Evolutionary conservation across 1,284 basidiomycete genomes (phyloP), one percentile per base, ranked within the genome.

Genomic region (Anthracocystis setariae): DNA sequence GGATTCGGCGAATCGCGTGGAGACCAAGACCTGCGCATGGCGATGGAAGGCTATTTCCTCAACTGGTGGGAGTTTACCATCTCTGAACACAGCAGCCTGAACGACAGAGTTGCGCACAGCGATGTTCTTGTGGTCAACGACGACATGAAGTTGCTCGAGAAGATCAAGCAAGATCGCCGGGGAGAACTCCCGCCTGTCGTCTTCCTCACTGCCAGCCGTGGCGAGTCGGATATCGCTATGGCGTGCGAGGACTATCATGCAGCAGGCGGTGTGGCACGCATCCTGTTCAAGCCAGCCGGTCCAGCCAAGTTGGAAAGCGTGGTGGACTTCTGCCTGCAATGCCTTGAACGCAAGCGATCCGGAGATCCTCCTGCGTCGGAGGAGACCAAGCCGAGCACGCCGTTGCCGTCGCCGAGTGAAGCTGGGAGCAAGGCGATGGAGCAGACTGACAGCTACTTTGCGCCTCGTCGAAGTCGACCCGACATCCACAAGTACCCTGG

Each of bases 211-310:
- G 87, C 89, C 2, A 86, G 86, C 40, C 88, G 91, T 47, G 89
- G 90, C 25, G 90, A 88, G 80, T 86, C 88, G 7, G 84, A 86
- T 42, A 83, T 65, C 87, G 90, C 87, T 83, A 86, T 24, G 86
- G 88, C 47, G 87, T 89, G 65, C 58, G 87, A 86, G 64, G 88
- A 89, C 23, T 90, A 91, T 78, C 91, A 92, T 78, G 86, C 86
- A 25, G 88, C 89, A n/a, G 93, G 93, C 18, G 93, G 93, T 27
- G 91, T 92, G 82, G 92, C 91, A 82, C 88, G 92, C 15, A 86
- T 93, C 37, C 84, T 95, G 21, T 92, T 91, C 86, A 97, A 97
- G 83, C 94, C 94, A 3, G 89, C 90, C 25, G 93, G 93, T 0
- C 94, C 93, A 0, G 88, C 88, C 47, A 88, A 90, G 29, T 85